These are phyloP conservation scores for Viola odorata DNA, from an alignment of 345 rosid species.

Conservation along the genomic window DNA sequence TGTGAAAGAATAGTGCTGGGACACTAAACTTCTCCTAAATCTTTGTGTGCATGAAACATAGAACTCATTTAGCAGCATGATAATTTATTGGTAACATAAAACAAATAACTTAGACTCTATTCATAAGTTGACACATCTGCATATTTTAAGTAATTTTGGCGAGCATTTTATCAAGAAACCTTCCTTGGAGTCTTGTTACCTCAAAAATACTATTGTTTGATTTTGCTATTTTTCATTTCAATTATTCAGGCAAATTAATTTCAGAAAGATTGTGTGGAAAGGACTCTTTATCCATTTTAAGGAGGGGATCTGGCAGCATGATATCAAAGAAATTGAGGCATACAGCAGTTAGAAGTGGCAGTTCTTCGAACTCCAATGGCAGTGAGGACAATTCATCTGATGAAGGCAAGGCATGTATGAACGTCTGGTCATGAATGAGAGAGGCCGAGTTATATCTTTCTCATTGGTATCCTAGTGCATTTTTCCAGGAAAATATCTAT, in stretches of 20 bases:
- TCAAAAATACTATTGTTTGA: slow-evolving; percentile 1
- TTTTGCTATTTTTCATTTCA: background rate
- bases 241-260: slow-evolving; percentile 28
- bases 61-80: no score
- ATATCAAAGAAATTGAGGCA: slow-evolving; percentile 25
- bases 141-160: no score
- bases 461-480: no score
- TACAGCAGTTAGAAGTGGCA: slow-evolving; percentile 29
- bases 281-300: slow-evolving; percentile 11
- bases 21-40: no score
- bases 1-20: background rate
- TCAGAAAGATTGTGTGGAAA: slow-evolving; percentile 16
- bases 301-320: slow-evolving; percentile 11
- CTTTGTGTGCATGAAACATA: no score
- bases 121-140: no score
- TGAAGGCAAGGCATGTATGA: slow-evolving; percentile 42
- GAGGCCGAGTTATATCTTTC: no score
- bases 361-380: slow-evolving; percentile 37
- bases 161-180: no score
- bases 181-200: no score
- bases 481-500: no score
- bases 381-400: slow-evolving; percentile 29
- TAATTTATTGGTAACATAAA: no score
- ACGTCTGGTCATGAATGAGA: background rate
- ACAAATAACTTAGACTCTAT: no score